Percentiles rank a stretch among this genome's conserved stretches.
These are phyloP conservation scores for Neospermospora avenae DNA, from an alignment of 2,329 filamentous ascomycete genomes.

Conservation along the genomic window DNA sequence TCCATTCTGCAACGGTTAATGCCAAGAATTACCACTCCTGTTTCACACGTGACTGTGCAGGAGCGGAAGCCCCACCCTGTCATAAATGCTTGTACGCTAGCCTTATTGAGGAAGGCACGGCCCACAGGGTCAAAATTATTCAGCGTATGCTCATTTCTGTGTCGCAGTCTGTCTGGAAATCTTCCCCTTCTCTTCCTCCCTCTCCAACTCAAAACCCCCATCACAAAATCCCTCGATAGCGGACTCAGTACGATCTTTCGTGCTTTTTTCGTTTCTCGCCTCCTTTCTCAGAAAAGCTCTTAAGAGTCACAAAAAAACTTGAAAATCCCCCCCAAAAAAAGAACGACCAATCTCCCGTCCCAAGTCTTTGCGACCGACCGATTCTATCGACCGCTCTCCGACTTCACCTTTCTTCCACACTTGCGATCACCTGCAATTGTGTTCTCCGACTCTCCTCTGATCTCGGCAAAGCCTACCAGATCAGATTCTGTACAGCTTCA, in stretches of 20 bases:
- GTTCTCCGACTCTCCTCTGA: constrained; percentile 20
- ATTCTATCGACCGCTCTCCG: constrained; percentile 28
- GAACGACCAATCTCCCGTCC: constrained; percentile 21
- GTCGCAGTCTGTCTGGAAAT: constrained; percentile 22
- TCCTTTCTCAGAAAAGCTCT: constrained; percentile 35
- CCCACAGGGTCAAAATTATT: constrained; percentile 13
- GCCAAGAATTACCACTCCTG: background rate
- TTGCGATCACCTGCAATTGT: constrained; percentile 15
- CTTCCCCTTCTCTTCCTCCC: constrained; percentile 12
- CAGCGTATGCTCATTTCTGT: constrained; percentile 10
- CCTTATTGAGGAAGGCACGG: constrained; percentile 6
- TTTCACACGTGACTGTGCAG: background rate
- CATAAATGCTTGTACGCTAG: background rate
- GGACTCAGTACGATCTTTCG: constrained; percentile 35
- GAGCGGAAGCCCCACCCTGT: background rate
- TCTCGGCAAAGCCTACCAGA: constrained; percentile 23
- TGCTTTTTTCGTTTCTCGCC: constrained; percentile 38
- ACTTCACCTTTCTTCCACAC: constrained; percentile 23
- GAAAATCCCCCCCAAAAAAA: constrained; percentile 36
- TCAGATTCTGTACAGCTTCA: constrained; percentile 24
- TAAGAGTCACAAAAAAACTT: constrained; percentile 38
- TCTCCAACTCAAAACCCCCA: constrained; percentile 19
- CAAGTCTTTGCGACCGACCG: constrained; percentile 28
- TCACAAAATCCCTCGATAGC: constrained; percentile 27
- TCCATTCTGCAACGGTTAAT: background rate